phyloP scores from a whole-genome alignment of 257 asterid genomes.

The Penstemon eatonii region DNA sequence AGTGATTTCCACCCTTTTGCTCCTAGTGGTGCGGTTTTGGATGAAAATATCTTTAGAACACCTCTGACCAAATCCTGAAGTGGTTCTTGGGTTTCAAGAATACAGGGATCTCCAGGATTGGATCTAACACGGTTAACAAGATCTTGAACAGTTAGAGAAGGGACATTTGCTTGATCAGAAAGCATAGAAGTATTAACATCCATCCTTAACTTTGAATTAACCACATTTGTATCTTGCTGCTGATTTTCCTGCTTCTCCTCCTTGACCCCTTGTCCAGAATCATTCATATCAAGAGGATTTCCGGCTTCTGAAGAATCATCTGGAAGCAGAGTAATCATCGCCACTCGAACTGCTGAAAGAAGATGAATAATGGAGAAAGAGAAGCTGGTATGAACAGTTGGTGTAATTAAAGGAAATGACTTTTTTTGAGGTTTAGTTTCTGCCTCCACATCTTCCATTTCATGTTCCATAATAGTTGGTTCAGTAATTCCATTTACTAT shows the following conservation, averaged over 20 bases:
- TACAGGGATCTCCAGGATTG: slow-evolving; percentile 90
- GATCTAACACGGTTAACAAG: slow-evolving; percentile 81
- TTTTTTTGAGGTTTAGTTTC: slow-evolving; percentile 72
- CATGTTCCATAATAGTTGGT: slow-evolving; percentile 47
- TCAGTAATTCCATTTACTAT: slow-evolving; percentile 57
- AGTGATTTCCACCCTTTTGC: slow-evolving; percentile 99
- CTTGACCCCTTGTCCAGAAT: slow-evolving; percentile 44
- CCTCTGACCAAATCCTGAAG: slow-evolving; percentile 97
- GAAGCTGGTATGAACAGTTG: slow-evolving; percentile 84
- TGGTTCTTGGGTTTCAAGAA: slow-evolving; percentile 98
- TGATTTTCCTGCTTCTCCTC: slow-evolving; percentile 44
- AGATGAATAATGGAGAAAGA: slow-evolving; percentile 95
- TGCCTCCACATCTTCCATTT: slow-evolving; percentile 58
- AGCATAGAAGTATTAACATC: slow-evolving; percentile 43
- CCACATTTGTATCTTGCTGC: slow-evolving; percentile 43
- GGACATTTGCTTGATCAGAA: slow-evolving; percentile 53
- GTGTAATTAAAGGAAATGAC: slow-evolving; percentile 73
- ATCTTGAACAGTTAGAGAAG: slow-evolving; percentile 77
- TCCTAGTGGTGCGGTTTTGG: slow-evolving; percentile 93
- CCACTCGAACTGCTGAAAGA: slow-evolving; percentile 89
- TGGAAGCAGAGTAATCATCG: slow-evolving; percentile 72
- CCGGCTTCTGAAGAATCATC: slow-evolving; percentile 63
- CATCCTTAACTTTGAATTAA: slow-evolving; percentile 40
- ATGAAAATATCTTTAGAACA: slow-evolving; percentile 81
- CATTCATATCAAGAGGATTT: slow-evolving; percentile 47